Percentiles rank a stretch among this genome's conserved stretches.
Conservation (phyloP, 768 basidiomycete genomes). For the Rhizopogon sp. region DNA sequence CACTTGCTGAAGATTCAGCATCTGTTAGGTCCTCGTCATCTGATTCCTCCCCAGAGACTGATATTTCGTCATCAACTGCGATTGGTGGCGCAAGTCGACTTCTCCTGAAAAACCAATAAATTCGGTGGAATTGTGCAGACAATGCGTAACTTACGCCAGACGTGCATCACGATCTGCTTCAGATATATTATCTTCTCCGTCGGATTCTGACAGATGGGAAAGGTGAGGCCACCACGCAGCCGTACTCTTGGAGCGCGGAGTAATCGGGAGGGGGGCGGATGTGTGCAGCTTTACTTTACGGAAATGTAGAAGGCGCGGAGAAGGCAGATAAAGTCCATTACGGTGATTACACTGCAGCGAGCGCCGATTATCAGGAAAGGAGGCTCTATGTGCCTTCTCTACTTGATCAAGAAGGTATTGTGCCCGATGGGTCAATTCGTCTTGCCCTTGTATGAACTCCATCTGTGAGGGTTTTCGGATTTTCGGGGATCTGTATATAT, state of each 20-base stretch:
- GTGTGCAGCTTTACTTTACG: slow-evolving; percentile 4
- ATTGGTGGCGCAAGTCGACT: slow-evolving; percentile 44
- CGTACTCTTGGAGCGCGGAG: background rate
- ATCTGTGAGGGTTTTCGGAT: slow-evolving; percentile 52
- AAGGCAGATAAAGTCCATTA: slow-evolving; percentile 49
- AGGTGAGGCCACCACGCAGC: slow-evolving; percentile 14
- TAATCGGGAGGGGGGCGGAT: slow-evolving; percentile 4
- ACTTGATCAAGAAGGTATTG: slow-evolving; percentile 42
- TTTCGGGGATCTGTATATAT: slow-evolving; percentile 63
- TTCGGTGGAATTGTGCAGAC: background rate
- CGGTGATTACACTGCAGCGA: slow-evolving; percentile 23
- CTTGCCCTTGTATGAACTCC: slow-evolving; percentile 67
- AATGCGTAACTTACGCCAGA: slow-evolving; percentile 48
- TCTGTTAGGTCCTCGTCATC: slow-evolving; percentile 71
- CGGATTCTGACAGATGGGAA: slow-evolving; percentile 52
- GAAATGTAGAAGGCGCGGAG: slow-evolving; percentile 27
- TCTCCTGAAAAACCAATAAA: slow-evolving; percentile 30
- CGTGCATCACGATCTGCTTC: slow-evolving; percentile 69
- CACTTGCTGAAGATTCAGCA: slow-evolving; percentile 30
- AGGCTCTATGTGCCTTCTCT: slow-evolving; percentile 10
- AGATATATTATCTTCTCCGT: slow-evolving; percentile 56
- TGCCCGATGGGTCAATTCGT: slow-evolving; percentile 61
- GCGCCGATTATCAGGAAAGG: background rate
- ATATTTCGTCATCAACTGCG: slow-evolving; percentile 35
- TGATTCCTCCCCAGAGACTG: slow-evolving; percentile 71